phyloP scores from a whole-genome alignment of 192 early-diverging fungal genomes.

The Gorgonomyces haynaldii region DNA sequence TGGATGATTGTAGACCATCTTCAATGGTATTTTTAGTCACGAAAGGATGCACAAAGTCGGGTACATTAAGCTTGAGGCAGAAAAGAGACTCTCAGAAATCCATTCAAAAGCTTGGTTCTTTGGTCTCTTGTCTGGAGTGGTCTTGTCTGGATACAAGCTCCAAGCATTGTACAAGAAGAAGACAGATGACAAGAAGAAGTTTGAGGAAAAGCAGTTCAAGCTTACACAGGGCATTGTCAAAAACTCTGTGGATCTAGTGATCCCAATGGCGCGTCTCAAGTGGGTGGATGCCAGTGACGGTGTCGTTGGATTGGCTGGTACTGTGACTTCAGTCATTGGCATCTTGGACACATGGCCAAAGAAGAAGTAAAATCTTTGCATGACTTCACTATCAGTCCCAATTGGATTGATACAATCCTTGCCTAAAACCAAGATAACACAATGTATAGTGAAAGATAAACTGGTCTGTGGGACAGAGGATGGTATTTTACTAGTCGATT shows the following conservation, averaged over 20 bases:
- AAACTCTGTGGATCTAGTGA: constrained; percentile 29
- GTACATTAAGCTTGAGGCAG: constrained; percentile 2
- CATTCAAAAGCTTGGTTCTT: constrained; percentile 9
- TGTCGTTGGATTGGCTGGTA: constrained; percentile 36
- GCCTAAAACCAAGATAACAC: too few relatives aligned
- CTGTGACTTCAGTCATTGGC: constrained; percentile 39
- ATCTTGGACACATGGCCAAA: constrained; percentile 4
- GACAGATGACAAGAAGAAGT: not conserved
- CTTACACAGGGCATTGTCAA: constrained; percentile 14
- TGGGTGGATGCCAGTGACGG: constrained; percentile 33
- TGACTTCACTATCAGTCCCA: too few relatives aligned
- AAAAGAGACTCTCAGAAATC: constrained; percentile 4
- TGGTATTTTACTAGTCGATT: too few relatives aligned
- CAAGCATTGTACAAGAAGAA: not conserved
- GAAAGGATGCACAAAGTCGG: constrained; percentile 10
- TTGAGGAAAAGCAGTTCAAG: constrained; percentile 2
- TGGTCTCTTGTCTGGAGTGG: constrained; percentile 2
- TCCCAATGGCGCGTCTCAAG: constrained; percentile 30
- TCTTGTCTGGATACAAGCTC: constrained; percentile 4
- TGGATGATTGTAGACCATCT: constrained; percentile 8
- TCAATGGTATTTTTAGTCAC: too few relatives aligned
- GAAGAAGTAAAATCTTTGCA: constrained; percentile 5
- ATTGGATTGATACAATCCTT: too few relatives aligned
- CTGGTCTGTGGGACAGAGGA: too few relatives aligned
- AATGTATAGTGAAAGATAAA: too few relatives aligned